These are phyloP conservation scores for Coelastrella sp. DNA, from an alignment of 139 green algal species.

Conservation along the genomic window DNA sequence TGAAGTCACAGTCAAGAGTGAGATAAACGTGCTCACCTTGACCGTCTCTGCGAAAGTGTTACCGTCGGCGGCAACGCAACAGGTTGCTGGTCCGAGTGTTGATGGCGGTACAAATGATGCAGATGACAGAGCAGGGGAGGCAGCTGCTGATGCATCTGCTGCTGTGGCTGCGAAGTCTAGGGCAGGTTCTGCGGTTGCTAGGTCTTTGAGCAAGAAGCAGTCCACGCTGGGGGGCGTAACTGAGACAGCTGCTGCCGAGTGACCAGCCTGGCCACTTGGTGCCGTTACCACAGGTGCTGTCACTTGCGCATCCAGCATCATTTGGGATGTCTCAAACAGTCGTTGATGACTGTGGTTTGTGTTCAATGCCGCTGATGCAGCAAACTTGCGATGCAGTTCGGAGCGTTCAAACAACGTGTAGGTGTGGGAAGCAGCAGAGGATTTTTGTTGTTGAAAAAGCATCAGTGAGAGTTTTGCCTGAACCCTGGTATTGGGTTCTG, in stretches of 20 bases:
- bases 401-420: too few species aligned
- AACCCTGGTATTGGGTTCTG: too few species aligned
- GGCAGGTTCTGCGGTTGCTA: not conserved
- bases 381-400: too few species aligned
- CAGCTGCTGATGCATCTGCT: not conserved
- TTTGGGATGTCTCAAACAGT: too few species aligned
- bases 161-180: not conserved
- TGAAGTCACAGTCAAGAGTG: slow-evolving; percentile 65
- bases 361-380: too few species aligned
- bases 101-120: not conserved
- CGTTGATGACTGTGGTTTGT: too few species aligned
- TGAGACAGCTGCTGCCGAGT: not conserved
- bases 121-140: not conserved
- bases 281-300: too few species aligned
- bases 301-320: too few species aligned
- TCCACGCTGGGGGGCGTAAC: not conserved
- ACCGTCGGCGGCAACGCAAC: not conserved
- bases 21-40: slow-evolving; percentile 70
- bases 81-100: not conserved
- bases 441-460: too few species aligned
- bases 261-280: not conserved
- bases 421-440: too few species aligned
- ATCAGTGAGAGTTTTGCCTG: too few species aligned
- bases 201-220: not conserved
- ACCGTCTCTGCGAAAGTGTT: slow-evolving; percentile 70